Base-by-base conservation (phyloP, 768 basidiomycete species). In the Psilocybe tampanensis region DNA sequence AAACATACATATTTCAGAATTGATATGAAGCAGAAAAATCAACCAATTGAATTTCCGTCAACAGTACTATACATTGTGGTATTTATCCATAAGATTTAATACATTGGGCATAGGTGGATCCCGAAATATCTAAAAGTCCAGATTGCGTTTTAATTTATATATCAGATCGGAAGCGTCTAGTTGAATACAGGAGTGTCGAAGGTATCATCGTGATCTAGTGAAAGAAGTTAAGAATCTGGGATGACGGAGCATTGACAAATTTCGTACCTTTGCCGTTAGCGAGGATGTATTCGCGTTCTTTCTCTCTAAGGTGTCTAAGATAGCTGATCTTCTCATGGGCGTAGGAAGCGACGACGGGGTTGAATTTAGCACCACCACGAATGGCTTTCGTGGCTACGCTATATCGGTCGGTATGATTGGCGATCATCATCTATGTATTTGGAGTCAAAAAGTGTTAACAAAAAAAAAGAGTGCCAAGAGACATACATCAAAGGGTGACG, bases 401-500 rank as follows among this genome's bases (percentile, higher is more conserved):
- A 68, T 83, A 90, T 34, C 89, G 79, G 26, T 87, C 88, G 0
- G 86, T 86, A 50, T 76, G 72, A 69, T 90, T 90, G 67, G 80
- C 79, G 17, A 90, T 69, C 88, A 90, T 86, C 89, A 90, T 90
- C 85, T 88, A 29, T 5, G 12, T n/a, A 22, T 43, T 9, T n/a
- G 3, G 32, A 7, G 33, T 11, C 21, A 45, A 23, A n/a, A 48
- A 41, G 18, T 18, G 22, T 47, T 41, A 19, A 21, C 21, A 9
- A 58, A 29, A 52, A 23, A 52, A 41, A 45, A 18, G 21, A 52
- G 39, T 22, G 44, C 24, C 23, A 21, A 21, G 24, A 19, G 19
- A 72, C 82, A 60, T 59, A 85, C 85, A 64, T 89, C 88, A 59
- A 90, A 91, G n/a, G 89, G 89, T 9, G 88, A 87, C 21, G 91